Evolutionary conservation across 495 filamentous ascomycete species (phyloP).

Genomic region (Xeromyces bisporus): DNA sequence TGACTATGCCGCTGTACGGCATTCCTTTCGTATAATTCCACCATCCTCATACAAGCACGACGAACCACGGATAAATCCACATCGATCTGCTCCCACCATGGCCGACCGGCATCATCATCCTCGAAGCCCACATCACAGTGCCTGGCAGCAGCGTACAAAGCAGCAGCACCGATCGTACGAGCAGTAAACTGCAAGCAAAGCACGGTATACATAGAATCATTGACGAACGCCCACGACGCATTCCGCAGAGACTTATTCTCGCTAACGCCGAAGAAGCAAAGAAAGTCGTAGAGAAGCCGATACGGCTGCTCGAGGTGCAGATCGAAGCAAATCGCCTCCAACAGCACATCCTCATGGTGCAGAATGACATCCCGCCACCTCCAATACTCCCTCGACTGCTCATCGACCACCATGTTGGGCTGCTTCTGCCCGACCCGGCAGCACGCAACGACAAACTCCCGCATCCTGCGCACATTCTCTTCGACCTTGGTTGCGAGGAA

Average conservation of each 20-base stretch:
- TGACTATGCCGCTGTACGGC: constrained; percentile 32
- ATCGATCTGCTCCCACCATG: constrained; percentile 73
- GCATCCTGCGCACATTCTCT: constrained; percentile 86
- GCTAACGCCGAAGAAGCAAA: constrained; percentile 48
- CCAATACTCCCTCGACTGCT: constrained; percentile 95
- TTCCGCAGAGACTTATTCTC: constrained; percentile 64
- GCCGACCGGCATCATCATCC: constrained; percentile 51
- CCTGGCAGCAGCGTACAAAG: constrained; percentile 68
- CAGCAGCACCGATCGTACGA: constrained; percentile 64
- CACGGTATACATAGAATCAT: constrained; percentile 68
- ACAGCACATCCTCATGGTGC: constrained; percentile 72
- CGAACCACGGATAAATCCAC: constrained; percentile 44
- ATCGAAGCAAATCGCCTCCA: constrained; percentile 90
- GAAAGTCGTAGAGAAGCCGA: constrained; percentile 58
- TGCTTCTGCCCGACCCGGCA: constrained; percentile 93
- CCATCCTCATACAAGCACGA: constrained; percentile 51
- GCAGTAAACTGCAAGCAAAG: constrained; percentile 69
- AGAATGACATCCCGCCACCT: constrained; percentile 87
- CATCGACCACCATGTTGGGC: constrained; percentile 67
- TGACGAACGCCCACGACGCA: constrained; percentile 80
- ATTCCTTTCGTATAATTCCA: constrained; percentile 57
- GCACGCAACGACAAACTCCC: constrained; percentile 79
- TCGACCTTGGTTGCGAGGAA: constrained; percentile 95
- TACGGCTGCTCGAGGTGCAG: constrained; percentile 75
- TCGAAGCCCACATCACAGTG: constrained; percentile 52